Evolutionary conservation across 352 stramenopile species (phyloP), one percentile per base, ranked within the genome.

Genomic region (Phytopythium oedochilum): DNA sequence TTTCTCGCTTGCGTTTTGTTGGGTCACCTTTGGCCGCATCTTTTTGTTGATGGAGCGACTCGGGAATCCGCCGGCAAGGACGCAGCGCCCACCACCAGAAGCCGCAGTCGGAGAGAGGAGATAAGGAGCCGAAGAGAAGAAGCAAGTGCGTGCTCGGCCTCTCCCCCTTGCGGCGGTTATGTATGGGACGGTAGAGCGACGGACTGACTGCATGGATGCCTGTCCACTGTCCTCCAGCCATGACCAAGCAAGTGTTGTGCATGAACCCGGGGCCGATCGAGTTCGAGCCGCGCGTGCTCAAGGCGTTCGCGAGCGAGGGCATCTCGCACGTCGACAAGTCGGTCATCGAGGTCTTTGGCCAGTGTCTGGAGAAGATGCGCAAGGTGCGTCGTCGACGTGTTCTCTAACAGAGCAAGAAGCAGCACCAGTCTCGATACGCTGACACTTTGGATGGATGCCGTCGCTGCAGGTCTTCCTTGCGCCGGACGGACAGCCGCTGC

Each of bases 181-280:
- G 6, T 29, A 11, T 46, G 10, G 18, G 40, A 18, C 40, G 1
- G n/a, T 12, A 5, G 29, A 34, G 5, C 29, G 29, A 11, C 29
- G 29, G 29, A 34, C 29, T 10, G 29, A 34, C 29, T 10, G 29
- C n/a, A 34, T 10, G 29, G 29, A 34, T 44, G 18, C 12, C 34
- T 18, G 34, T 40, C 12, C n/a, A 11, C 3, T 6, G 15, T 5
- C 9, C 1, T 7, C 17, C 39, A 49, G 35, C 60, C 50, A 89
- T 89, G 78, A 89, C 78, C 29, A 89, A 91, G 73, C 64, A 70
- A 38, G 74, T 86, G 60, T 52, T 91, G 48, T 88, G 78, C 60
- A 91, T 91, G 81, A 91, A 88, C 69, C 81, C 81, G 7, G 81
- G 81, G n/a, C 81, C 81, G 32, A 89, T 91, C 59, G 81, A 88